These are phyloP conservation scores for Chytriomyces sp. DNA, from an alignment of 192 early-diverging fungal species.

Conservation along the genomic window DNA sequence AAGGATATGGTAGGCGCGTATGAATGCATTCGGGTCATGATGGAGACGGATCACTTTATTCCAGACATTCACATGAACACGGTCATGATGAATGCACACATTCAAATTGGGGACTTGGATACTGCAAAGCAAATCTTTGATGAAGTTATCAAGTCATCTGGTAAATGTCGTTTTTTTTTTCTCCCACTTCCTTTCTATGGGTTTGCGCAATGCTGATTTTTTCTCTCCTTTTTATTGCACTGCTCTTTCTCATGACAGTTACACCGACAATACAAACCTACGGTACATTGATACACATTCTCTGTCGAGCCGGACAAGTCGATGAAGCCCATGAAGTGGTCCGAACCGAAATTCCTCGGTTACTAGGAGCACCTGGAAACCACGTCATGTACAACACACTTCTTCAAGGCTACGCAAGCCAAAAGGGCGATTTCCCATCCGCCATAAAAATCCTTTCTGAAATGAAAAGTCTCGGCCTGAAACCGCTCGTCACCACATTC, in stretches of 20 bases:
- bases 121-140: constrained; percentile 10
- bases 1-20: background rate
- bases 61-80: constrained; percentile 23
- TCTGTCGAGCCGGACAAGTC: constrained; percentile 15
- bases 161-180: background rate
- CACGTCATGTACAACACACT: constrained; percentile 30
- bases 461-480: background rate
- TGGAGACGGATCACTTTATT: background rate
- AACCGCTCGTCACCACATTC: constrained; percentile 15
- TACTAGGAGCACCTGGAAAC: background rate
- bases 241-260: background rate
- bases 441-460: background rate
- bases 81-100: constrained; percentile 24
- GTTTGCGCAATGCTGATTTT: too few relatives aligned
- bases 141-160: background rate
- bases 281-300: constrained; percentile 9
- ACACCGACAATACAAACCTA: background rate
- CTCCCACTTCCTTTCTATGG: too few relatives aligned
- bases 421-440: constrained; percentile 12
- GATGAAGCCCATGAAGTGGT: constrained; percentile 17
- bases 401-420: constrained; percentile 16
- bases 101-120: background rate
- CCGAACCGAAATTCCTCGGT: constrained; percentile 9
- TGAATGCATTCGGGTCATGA: constrained; percentile 1
- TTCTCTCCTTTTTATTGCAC: background rate